Base-by-base conservation (phyloP, 768 basidiomycete species). In the Hysterangium stoloniferum region DNA sequence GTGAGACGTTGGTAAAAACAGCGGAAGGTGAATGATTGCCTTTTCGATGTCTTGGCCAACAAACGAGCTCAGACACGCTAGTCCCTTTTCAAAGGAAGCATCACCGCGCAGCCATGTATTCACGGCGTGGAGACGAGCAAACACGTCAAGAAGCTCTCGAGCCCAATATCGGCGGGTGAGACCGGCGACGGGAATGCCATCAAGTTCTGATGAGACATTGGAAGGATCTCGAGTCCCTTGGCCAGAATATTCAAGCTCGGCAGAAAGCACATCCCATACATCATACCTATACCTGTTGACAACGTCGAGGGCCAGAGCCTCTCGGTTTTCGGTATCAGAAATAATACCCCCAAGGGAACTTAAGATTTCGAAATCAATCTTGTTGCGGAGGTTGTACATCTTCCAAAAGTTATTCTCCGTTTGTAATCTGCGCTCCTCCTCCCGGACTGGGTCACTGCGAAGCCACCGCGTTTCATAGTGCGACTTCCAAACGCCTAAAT, bases 141-240 rank as follows among this genome's bases (percentile, higher is more conserved):
- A 73, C 2, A 69, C 60, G 15, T 70, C 67, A 22, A 71, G 60
- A n/a, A 77, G 56, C 3, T 66, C 63, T 32, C 60, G 61, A 7
- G 78, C 77, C 78, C 79, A 81, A 59, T 68, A 79, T 17, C 70
- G 63, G 15, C 70, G 66, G 6, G 76, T 71, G 20, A 74, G 49
- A 29, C 38, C 25, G 28, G 4, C 69, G 66, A 45, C 71, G 60
- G 27, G 59, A 54, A 19, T 36, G 54, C 48, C 17, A 48, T 34
- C 34, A 25, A 28, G 34, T 31, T 22, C 29, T 35, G 38, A 48
- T 36, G 6, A 40, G 25, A 24, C 32, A 52, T 9, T 15, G 35
- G 22, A 5, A 17, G 12, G 11, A 27, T 19, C n/a, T 15, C 19
- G 11, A n/a, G 6, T 13, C 20, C 4, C 24, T 54, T 52, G 15